These are phyloP conservation scores for Escovopsis sp. DNA, from an alignment of 2,329 filamentous ascomycete genomes.

Conservation along the genomic window DNA sequence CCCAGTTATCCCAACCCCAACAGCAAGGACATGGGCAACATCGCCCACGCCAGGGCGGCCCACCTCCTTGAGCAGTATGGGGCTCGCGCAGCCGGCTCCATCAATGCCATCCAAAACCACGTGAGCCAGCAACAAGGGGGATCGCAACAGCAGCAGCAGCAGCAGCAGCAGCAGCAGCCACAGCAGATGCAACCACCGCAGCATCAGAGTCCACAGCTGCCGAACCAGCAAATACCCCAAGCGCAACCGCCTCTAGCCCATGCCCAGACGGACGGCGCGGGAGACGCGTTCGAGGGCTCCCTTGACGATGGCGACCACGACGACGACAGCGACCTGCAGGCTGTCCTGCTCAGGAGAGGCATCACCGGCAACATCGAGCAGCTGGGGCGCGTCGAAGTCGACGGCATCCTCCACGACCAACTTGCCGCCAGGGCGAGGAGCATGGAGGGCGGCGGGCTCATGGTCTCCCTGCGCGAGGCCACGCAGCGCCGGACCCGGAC, in stretches of 20 bases:
- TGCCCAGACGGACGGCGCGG: constrained; percentile 59
- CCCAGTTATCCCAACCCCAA: constrained; percentile 19
- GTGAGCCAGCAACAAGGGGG: constrained; percentile 15
- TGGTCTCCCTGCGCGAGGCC: constrained; percentile 53
- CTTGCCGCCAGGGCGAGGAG: constrained; percentile 49
- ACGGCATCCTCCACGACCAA: constrained; percentile 52
- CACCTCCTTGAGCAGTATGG: constrained; percentile 47
- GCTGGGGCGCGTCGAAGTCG: constrained; percentile 48
- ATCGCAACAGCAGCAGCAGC: constrained; percentile 12
- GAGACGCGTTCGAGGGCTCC: constrained; percentile 25
- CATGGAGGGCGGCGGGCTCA: constrained; percentile 61
- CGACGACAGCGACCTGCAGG: constrained; percentile 37
- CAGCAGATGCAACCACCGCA: constrained; percentile 7
- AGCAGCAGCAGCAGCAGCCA: constrained; percentile 7
- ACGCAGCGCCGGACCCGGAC: constrained; percentile 16
- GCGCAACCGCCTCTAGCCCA: constrained; percentile 21
- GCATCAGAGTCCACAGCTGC: constrained; percentile 12
- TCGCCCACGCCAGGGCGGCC: constrained; percentile 39
- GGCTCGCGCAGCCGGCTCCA: constrained; percentile 46
- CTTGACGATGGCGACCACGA: constrained; percentile 13
- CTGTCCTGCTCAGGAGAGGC: constrained; percentile 42
- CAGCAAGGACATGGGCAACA: constrained; percentile 18
- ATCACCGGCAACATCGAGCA: constrained; percentile 37
- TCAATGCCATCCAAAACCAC: constrained; percentile 42
- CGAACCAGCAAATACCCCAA: constrained; percentile 15